These are phyloP conservation scores for Aspergillus fumigatiaffinis DNA, from an alignment of 2,329 filamentous ascomycete genomes.

Conservation along the genomic window DNA sequence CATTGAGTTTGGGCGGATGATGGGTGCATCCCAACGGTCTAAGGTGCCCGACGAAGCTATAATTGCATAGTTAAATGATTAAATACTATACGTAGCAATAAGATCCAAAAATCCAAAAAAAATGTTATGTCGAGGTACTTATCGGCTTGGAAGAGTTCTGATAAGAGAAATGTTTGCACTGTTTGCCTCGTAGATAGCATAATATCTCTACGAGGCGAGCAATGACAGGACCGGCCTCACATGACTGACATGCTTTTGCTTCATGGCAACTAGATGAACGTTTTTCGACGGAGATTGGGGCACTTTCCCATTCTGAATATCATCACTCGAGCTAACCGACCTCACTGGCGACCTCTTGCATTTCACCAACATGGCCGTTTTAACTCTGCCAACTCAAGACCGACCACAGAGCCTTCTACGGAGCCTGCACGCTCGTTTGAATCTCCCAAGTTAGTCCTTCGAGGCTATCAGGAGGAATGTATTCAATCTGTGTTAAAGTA, in stretches of 20 bases:
- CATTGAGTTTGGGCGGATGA: conserved; percentile 14
- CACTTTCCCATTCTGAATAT: conserved; percentile 16
- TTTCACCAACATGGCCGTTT: conserved; percentile 21
- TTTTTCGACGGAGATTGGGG: conserved; percentile 24
- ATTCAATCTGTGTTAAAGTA: conserved; percentile 75
- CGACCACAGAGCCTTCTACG: neutral
- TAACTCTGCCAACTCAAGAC: conserved; percentile 18
- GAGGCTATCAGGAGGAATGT: conserved; percentile 87
- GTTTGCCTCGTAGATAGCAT: conserved; percentile 25
- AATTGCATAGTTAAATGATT: neutral
- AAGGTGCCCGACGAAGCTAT: neutral
- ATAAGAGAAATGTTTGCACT: conserved; percentile 34
- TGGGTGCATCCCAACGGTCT: conserved; percentile 24
- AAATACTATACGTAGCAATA: neutral
- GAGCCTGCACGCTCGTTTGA: conserved; percentile 9
- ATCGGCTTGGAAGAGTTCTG: conserved; percentile 11
- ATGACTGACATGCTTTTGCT: neutral
- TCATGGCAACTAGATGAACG: conserved; percentile 27
- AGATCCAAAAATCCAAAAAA: neutral
- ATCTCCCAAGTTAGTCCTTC: conserved; percentile 55
- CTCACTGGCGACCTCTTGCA: conserved; percentile 19
- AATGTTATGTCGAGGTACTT: neutral
- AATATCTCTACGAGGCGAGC: neutral
- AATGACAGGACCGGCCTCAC: neutral
- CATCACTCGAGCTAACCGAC: conserved; percentile 7